Evolutionary conservation across 2,329 filamentous ascomycete genomes (phyloP).

Genomic region (Claviceps fusiformis): DNA sequence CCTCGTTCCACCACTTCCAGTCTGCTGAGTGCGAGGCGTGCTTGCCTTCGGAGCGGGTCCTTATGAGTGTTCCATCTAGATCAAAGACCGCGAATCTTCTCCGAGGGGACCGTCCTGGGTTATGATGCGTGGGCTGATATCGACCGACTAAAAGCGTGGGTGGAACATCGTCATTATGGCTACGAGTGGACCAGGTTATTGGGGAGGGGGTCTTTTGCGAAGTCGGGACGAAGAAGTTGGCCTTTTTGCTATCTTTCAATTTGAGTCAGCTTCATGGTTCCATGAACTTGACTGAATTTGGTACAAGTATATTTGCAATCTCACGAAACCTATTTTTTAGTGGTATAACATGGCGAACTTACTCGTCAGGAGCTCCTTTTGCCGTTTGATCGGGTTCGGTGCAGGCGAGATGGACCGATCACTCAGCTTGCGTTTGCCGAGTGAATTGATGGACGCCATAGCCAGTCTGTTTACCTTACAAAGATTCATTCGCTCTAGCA

Average conservation of each 20-base stretch:
- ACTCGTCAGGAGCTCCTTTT: neutral
- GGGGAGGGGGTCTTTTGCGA: slow-evolving; percentile 75
- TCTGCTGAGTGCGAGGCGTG: slow-evolving; percentile 59
- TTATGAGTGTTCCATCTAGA: slow-evolving; percentile 77
- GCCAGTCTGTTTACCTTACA: neutral
- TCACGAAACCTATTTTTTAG: fast-evolving
- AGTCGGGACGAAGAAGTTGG: slow-evolving; percentile 75
- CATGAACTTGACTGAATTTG: slow-evolving; percentile 25
- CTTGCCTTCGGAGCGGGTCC: slow-evolving; percentile 65
- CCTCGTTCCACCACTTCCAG: slow-evolving; percentile 87
- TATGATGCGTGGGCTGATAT: slow-evolving; percentile 37
- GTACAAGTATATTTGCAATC: too few relatives aligned
- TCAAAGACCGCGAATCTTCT: slow-evolving; percentile 61
- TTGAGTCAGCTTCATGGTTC: slow-evolving; percentile 24
- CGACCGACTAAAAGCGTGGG: slow-evolving; percentile 61
- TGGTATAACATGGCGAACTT: neutral
- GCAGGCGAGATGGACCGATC: slow-evolving; percentile 38
- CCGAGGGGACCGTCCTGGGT: slow-evolving; percentile 18
- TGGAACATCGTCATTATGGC: slow-evolving; percentile 33
- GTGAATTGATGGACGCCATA: slow-evolving; percentile 14
- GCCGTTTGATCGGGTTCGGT: slow-evolving; percentile 28
- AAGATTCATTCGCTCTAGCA: neutral
- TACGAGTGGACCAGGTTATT: slow-evolving; percentile 56
- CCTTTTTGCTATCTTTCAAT: slow-evolving; percentile 48
- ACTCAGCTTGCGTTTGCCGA: slow-evolving; percentile 22